Conservation (phyloP, 2,329 filamentous ascomycete genomes). For the Exophiala calicioides region DNA sequence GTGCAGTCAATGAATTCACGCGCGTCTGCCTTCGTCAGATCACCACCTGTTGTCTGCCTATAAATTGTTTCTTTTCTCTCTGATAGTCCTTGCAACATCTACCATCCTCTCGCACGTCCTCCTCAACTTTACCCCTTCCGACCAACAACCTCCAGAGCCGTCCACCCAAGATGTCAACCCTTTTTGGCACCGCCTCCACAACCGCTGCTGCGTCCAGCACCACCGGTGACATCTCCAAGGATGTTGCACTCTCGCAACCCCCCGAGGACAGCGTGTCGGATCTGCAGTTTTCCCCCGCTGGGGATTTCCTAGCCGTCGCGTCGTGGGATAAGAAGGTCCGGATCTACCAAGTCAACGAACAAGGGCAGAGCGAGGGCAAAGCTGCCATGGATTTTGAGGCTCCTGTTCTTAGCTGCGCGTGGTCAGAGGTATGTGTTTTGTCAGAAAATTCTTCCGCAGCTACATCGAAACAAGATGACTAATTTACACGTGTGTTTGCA, state of each 20-base stretch:
- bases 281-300: slow-evolving; percentile 74
- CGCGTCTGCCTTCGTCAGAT: too few relatives aligned
- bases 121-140: too few relatives aligned
- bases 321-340: slow-evolving; percentile 99
- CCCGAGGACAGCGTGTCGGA: slow-evolving; percentile 90
- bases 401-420: slow-evolving; percentile 81
- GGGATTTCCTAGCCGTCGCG: slow-evolving; percentile 81
- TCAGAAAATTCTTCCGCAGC: too few relatives aligned
- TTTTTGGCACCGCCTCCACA: slow-evolving; percentile 56
- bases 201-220: slow-evolving; percentile 65
- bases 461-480: too few relatives aligned
- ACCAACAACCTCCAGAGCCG: neutral
- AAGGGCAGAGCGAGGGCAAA: slow-evolving; percentile 79
- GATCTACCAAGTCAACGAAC: slow-evolving; percentile 84
- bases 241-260: slow-evolving; percentile 74
- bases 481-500: too few relatives aligned
- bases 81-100: too few relatives aligned
- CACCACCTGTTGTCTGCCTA: too few relatives aligned
- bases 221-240: slow-evolving; percentile 85
- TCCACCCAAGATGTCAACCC: slow-evolving; percentile 58
- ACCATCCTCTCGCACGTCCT: too few relatives aligned
- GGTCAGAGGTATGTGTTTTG: slow-evolving; percentile 71
- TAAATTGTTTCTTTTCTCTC: too few relatives aligned
- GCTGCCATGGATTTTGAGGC: slow-evolving; percentile 82
- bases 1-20: too few relatives aligned